Percentiles rank a stretch among this genome's conserved stretches.
These are phyloP conservation scores for Gymnopilus junonius DNA, from an alignment of 768 basidiomycete genomes.

Conservation along the genomic window DNA sequence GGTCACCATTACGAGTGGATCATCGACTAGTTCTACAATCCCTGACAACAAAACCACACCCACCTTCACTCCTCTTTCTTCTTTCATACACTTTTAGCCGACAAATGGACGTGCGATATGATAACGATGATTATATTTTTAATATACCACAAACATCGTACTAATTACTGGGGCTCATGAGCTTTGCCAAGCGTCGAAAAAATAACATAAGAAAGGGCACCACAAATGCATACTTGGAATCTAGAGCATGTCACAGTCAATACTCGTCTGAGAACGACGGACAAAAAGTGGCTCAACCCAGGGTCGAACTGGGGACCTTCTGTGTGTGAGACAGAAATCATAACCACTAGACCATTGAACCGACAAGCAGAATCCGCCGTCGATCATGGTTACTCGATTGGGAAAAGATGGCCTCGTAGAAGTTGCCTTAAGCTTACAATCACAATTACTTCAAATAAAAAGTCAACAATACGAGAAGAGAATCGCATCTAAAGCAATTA, in stretches of 20 bases:
- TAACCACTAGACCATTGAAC: slow-evolving; percentile 47
- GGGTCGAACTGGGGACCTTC: slow-evolving; percentile 50
- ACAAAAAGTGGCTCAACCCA: slow-evolving; percentile 43
- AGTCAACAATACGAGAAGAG: too few species aligned
- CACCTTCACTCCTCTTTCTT: neutral
- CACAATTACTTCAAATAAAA: too few species aligned
- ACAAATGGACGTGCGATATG: neutral
- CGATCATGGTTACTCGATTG: too few species aligned
- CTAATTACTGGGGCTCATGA: neutral
- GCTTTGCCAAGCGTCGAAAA: too few species aligned
- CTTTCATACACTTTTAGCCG: neutral
- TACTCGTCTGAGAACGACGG: too few species aligned
- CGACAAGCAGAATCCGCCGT: neutral
- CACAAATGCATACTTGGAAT: too few species aligned
- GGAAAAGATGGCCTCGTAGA: too few species aligned
- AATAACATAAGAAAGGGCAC: too few species aligned
- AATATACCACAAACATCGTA: slow-evolving; percentile 8
- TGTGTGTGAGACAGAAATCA: slow-evolving; percentile 55
- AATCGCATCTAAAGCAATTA: too few species aligned
- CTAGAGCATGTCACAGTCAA: too few species aligned
- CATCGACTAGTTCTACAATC: neutral
- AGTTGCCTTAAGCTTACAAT: too few species aligned
- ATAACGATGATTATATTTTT: slow-evolving; percentile 1
- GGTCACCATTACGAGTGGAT: neutral
- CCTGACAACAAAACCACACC: neutral